phyloP scores from a whole-genome alignment of 1,284 basidiomycete species.

The Schizophyllum commune region DNA sequence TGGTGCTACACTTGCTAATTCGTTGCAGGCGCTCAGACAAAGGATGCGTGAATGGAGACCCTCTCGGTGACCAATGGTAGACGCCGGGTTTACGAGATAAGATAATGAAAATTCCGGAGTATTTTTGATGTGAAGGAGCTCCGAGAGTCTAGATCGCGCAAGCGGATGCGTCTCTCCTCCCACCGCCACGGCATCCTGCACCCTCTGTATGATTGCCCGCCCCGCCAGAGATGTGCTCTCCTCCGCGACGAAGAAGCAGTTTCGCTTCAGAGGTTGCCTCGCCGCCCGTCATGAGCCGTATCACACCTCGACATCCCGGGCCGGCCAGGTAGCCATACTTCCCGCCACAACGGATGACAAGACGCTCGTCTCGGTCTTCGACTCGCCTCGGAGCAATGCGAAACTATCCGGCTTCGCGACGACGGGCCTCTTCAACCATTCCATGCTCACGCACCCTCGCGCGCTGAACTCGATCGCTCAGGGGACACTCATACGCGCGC shows the following conservation, averaged over 20 bases:
- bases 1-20: no score
- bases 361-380: constrained; percentile 62
- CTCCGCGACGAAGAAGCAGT: constrained; percentile 27
- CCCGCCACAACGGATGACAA: constrained; percentile 58
- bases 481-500: constrained; percentile 66
- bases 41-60: no score
- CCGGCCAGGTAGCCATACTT: constrained; percentile 16
- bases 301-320: constrained; percentile 18
- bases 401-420: constrained; percentile 33
- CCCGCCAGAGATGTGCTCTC: constrained; percentile 34
- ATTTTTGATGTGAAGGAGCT: neutral
- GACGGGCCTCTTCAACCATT: constrained; percentile 72
- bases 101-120: neutral
- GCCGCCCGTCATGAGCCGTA: constrained; percentile 26
- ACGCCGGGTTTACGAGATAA: neutral
- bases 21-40: no score
- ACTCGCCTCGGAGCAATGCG: constrained; percentile 41
- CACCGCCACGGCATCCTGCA: neutral
- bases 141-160: neutral
- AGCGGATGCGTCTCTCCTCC: neutral
- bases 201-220: constrained; percentile 46
- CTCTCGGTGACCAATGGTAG: neutral
- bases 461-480: constrained; percentile 60
- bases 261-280: constrained; percentile 40
- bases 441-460: constrained; percentile 49